phyloP scores from a whole-genome alignment of 306 rosid species.

The Vachellia pachyceras region DNA sequence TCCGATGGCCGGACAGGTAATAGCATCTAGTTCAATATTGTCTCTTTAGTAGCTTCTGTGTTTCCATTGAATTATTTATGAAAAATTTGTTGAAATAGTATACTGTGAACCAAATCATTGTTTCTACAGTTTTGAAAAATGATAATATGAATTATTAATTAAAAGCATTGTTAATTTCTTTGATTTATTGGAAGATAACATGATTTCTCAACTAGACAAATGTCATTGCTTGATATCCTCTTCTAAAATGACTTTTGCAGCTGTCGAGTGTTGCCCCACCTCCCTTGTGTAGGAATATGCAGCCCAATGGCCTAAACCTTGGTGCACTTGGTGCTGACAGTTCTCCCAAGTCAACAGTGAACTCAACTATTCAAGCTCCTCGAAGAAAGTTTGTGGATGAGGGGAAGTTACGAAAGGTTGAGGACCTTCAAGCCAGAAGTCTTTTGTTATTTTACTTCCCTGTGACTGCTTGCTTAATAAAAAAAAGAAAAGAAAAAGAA shows the following conservation, averaged over 20 bases:
- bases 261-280: slow-evolving; percentile 89
- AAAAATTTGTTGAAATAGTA: slow-evolving; percentile 19
- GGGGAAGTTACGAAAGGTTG: slow-evolving; percentile 95
- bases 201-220: slow-evolving; percentile 15
- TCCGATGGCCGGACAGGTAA: slow-evolving; percentile 84
- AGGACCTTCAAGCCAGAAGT: slow-evolving; percentile 14
- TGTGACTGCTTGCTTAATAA: slow-evolving; percentile 16
- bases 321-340: slow-evolving; percentile 64
- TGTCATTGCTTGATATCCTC: slow-evolving; percentile 19
- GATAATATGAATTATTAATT: neutral
- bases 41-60: neutral
- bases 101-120: slow-evolving; percentile 13
- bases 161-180: neutral
- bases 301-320: slow-evolving; percentile 72
- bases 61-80: neutral
- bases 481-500: neutral
- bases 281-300: slow-evolving; percentile 78
- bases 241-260: slow-evolving; percentile 54
- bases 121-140: slow-evolving; percentile 28
- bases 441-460: slow-evolving; percentile 24
- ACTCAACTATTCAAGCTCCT: slow-evolving; percentile 90
- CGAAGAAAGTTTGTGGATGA: slow-evolving; percentile 96
- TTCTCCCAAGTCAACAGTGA: slow-evolving; percentile 82
- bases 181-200: slow-evolving; percentile 11
- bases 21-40: slow-evolving; percentile 32